Evolutionary conservation across 345 rosid genomes (phyloP).

Genomic region (Crucihimalaya himalaica): DNA sequence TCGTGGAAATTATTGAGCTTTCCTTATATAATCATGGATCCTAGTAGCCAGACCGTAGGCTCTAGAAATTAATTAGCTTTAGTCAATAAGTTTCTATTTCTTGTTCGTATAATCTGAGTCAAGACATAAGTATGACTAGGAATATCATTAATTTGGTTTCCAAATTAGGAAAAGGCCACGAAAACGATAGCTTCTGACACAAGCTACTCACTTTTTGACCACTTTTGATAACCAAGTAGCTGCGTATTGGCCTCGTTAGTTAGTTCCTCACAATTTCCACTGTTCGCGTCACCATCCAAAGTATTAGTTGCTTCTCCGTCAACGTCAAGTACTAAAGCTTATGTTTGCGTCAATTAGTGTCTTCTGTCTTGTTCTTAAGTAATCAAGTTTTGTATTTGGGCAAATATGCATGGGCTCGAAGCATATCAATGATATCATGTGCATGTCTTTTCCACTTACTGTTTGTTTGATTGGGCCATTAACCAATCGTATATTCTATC

Average conservation of each 20-base stretch:
- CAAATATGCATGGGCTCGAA: neutral
- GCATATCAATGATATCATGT: neutral
- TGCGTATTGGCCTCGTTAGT: neutral
- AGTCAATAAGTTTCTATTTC: neutral
- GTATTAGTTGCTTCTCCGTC: neutral
- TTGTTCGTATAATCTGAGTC: neutral
- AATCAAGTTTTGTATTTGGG: conserved; percentile 8
- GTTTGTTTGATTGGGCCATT: neutral
- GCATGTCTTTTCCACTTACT: neutral
- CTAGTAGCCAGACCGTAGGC: neutral
- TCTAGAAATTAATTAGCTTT: neutral
- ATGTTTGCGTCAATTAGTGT: neutral
- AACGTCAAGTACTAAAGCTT: conserved; percentile 8
- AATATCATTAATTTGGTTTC: conserved; percentile 16
- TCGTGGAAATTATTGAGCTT: neutral
- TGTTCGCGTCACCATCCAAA: conserved; percentile 17
- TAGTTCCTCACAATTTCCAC: conserved; percentile 18
- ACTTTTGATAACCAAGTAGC: neutral
- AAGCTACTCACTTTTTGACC: conserved; percentile 9
- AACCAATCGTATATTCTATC: neutral
- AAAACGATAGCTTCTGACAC: neutral
- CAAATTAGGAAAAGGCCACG: conserved; percentile 12
- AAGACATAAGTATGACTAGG: neutral
- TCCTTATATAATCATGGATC: neutral
- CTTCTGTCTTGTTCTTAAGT: neutral